These are phyloP conservation scores for Yarrowia keelungensis DNA, from an alignment of 805 yeast genomes.

Conservation along the genomic window DNA sequence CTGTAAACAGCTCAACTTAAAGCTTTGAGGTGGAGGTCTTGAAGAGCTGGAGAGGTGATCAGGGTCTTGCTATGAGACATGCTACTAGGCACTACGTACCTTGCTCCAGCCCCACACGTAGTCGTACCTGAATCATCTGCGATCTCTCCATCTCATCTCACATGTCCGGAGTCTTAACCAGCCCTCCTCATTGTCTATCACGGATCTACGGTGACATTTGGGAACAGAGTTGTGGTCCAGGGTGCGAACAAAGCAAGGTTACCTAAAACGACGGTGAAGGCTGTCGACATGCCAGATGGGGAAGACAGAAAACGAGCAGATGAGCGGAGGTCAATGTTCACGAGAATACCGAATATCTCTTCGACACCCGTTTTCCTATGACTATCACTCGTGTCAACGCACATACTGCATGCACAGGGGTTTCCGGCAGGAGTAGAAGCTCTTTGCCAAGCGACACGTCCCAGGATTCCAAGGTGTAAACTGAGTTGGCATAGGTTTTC, in stretches of 20 bases:
- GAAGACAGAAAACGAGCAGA: not conserved
- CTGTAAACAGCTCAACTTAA: conserved; percentile 6
- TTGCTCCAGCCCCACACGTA: not conserved
- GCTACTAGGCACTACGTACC: not conserved
- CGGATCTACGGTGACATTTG: conserved; percentile 6
- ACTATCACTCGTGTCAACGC: conserved; percentile 4
- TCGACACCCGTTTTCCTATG: not conserved
- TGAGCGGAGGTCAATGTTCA: no score
- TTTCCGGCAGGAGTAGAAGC: not conserved
- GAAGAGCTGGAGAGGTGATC: no score
- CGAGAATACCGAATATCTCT: no score
- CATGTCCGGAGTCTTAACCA: conserved; percentile 13
- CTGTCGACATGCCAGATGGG: conserved; percentile 1
- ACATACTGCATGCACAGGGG: conserved; percentile 2
- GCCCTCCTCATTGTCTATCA: not conserved
- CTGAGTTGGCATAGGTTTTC: conserved; percentile 5
- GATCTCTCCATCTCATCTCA: conserved; percentile 6
- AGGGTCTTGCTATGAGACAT: not conserved
- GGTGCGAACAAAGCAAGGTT: conserved; percentile 17
- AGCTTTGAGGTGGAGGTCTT: not conserved
- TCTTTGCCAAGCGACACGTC: conserved; percentile 12
- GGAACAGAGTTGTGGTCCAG: conserved; percentile 12
- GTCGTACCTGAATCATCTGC: not conserved
- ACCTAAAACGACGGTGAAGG: not conserved
- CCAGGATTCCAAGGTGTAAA: not conserved